phyloP scores from a whole-genome alignment of 148 eudicot genomes.

The Rhododendron henanense region DNA sequence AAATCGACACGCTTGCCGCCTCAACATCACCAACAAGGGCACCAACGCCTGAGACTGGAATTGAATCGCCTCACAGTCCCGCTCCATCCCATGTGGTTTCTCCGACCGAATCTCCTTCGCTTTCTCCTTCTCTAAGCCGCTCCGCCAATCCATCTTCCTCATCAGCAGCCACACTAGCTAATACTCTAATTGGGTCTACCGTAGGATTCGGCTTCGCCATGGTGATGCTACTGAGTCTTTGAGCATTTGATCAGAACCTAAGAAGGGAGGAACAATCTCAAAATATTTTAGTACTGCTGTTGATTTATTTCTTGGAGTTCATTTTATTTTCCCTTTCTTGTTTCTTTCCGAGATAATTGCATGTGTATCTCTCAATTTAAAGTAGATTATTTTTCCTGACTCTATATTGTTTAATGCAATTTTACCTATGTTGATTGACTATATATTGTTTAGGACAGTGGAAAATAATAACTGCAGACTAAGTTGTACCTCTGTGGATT shows the following conservation, averaged over 20 bases:
- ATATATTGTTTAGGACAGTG: not conserved
- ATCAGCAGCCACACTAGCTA: conserved; percentile 24
- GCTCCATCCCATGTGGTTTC: not conserved
- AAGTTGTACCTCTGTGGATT: not conserved
- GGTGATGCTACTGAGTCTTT: conserved; percentile 17
- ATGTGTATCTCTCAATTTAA: not conserved
- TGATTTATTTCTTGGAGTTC: not conserved
- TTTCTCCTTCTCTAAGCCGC: conserved; percentile 14
- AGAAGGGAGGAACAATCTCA: not conserved
- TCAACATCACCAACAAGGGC: conserved; percentile 23
- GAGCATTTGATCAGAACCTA: not conserved
- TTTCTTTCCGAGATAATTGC: not conserved
- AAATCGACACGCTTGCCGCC: conserved; percentile 35
- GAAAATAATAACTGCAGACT: not conserved
- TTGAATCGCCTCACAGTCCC: conserved; percentile 9
- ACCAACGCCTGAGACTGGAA: conserved; percentile 2
- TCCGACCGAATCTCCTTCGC: not conserved
- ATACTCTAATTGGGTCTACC: conserved; percentile 5
- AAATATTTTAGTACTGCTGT: not conserved
- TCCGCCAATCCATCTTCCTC: conserved; percentile 15
- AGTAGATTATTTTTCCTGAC: not conserved
- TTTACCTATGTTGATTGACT: not conserved
- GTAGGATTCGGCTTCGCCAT: conserved; percentile 17
- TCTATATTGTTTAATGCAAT: not conserved
- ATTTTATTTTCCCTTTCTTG: not conserved